Evolutionary conservation across 345 rosid species (phyloP), one percentile per base, ranked within the genome.

Genomic region (Dipteronia sinensis): DNA sequence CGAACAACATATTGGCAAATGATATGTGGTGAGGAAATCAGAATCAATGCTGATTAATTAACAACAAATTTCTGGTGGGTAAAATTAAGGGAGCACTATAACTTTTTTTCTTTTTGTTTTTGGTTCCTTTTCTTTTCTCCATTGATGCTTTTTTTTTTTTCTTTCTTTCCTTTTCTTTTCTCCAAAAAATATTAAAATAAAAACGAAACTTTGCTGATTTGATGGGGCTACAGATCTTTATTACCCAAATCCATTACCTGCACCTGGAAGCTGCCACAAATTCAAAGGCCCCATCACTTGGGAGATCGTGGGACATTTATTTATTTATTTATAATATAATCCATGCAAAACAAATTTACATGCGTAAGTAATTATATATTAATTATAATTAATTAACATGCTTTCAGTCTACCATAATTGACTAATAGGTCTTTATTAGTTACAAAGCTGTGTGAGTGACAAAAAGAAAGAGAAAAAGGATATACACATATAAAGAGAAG

Each of bases 171-270:
- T 76, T 3, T 16, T 25, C 23, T 64, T 58, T 20, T 29, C 6
- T 15, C 15, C 19, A 2, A 59, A 6, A 0, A 46, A 46, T 42
- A 46, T 42, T 4, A 51, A 27, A 2, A 42, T 78, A 34, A 42
- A 42, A 47, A 49, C n/a, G 7, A 51, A 27, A 2, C 49, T 78
- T 74, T 27, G 73, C 46, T 75, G 86, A 88, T 84, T 69, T 84
- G 73, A 82, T 79, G 84, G 88, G 85, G 29, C 83, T 79, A 77
- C 88, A 81, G 7, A 79, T 84, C 85, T 34, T 34, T 20, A 17
- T 65, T 58, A 82, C 82, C 84, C 77, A 16, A 71, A 78, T 69
- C 68, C 78, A 71, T 73, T 75, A 76, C 79, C n/a, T 77, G 86
- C 80, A 84, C 70, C 79, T 75, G 65, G 74, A 72, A 59, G 64